phyloP scores from a whole-genome alignment of 768 basidiomycete species.

The Phanerochaete sordida region DNA sequence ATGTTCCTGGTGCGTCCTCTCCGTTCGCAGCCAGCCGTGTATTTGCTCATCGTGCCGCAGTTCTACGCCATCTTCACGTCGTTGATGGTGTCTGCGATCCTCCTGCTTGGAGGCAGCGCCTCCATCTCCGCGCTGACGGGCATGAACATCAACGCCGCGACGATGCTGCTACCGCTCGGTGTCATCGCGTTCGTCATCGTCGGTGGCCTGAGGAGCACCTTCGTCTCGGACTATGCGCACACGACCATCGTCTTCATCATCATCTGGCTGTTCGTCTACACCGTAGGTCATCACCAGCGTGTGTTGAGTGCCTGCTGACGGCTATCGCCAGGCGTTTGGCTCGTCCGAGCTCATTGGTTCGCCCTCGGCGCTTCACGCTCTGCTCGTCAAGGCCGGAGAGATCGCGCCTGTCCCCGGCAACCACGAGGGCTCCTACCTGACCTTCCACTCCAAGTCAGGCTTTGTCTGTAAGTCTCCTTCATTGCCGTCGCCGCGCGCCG shows the following conservation, averaged over 20 bases:
- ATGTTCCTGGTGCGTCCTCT: slow-evolving; percentile 30
- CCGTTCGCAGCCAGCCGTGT: too few species aligned
- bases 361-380: slow-evolving; percentile 35
- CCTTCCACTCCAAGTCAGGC: slow-evolving; percentile 46
- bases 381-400: slow-evolving; percentile 42
- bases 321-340: background rate
- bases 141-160: slow-evolving; percentile 27
- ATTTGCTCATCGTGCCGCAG: background rate
- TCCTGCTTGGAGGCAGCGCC: slow-evolving; percentile 24
- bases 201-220: slow-evolving; percentile 27
- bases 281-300: slow-evolving; percentile 24
- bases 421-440: slow-evolving; percentile 48
- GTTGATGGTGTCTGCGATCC: slow-evolving; percentile 12
- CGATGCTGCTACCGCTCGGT: slow-evolving; percentile 27
- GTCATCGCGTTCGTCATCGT: slow-evolving; percentile 29
- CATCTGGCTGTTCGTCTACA: slow-evolving; percentile 24
- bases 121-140: slow-evolving; percentile 28
- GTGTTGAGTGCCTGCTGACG: slow-evolving; percentile 20
- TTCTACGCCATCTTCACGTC: slow-evolving; percentile 6
- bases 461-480: slow-evolving; percentile 5
- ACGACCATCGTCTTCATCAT: slow-evolving; percentile 26
- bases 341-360: slow-evolving; percentile 16
- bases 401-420: slow-evolving; percentile 49
- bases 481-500: background rate
- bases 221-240: slow-evolving; percentile 27